Conservation (phyloP, 75 land plant species). For the Sequoiadendron giganteum region DNA sequence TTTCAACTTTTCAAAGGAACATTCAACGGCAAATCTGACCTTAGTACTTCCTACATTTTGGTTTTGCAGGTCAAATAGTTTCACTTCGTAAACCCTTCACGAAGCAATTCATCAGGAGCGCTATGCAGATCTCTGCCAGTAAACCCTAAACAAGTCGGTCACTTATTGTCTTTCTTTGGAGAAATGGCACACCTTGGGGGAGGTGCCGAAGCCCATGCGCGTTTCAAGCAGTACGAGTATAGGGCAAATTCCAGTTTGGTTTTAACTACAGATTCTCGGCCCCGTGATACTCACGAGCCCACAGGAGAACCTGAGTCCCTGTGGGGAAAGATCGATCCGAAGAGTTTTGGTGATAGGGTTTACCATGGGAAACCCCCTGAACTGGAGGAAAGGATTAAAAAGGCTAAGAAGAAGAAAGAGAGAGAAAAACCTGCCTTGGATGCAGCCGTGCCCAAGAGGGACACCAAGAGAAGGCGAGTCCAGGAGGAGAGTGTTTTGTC, state of each 20-base stretch:
- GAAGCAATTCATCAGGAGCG: too few relatives aligned
- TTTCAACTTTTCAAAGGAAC: too few relatives aligned
- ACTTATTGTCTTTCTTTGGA: too few relatives aligned
- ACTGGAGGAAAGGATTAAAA: conserved; percentile 75
- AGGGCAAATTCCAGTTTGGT: conserved; percentile 91
- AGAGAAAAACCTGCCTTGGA: conserved; percentile 28
- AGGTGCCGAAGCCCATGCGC: conserved; percentile 95
- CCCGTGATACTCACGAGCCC: conserved; percentile 96
- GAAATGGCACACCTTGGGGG: conserved; percentile 86
- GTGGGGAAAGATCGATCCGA: conserved; percentile 89
- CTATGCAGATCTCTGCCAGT: too few relatives aligned
- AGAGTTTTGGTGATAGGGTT: conserved; percentile 76
- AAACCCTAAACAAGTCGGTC: too few relatives aligned
- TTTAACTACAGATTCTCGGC: conserved; percentile 88
- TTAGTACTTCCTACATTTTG: too few relatives aligned
- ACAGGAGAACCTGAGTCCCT: conserved; percentile 94
- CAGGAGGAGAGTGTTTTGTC: conserved; percentile 83
- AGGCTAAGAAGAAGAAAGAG: conserved; percentile 61
- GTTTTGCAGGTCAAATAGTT: too few relatives aligned
- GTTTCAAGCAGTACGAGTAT: conserved; percentile 95
- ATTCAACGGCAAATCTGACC: too few relatives aligned
- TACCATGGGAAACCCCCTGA: conserved; percentile 69
- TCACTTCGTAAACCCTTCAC: too few relatives aligned
- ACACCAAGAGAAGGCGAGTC: conserved; percentile 51
- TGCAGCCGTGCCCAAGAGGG: conserved; percentile 28